These are phyloP conservation scores for Coelastrella sp. DNA, from an alignment of 139 green algal species.

Conservation along the genomic window DNA sequence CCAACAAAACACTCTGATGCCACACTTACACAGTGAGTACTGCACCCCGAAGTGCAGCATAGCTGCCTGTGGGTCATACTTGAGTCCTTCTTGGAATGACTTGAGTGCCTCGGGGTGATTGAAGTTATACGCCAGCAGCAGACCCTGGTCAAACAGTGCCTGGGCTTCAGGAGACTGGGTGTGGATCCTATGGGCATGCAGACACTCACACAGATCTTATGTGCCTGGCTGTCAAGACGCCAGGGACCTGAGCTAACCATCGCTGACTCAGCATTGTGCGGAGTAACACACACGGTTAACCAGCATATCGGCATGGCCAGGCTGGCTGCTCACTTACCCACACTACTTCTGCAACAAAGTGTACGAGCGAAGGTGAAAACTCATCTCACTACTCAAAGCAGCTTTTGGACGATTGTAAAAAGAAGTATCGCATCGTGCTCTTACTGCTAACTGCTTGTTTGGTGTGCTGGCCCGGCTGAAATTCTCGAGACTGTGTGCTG, in stretches of 20 bases:
- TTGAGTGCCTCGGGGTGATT: slow-evolving; percentile 58
- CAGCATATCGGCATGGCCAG: too few species aligned
- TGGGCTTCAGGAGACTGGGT: slow-evolving; percentile 28
- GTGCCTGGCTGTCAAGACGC: background rate
- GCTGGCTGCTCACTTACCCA: too few species aligned
- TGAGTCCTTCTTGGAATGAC: slow-evolving; percentile 46
- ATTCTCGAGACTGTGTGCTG: background rate
- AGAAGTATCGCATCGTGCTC: background rate
- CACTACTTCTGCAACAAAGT: too few species aligned
- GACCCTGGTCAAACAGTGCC: slow-evolving; percentile 55
- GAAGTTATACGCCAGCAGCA: slow-evolving; percentile 63
- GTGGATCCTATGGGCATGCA: background rate
- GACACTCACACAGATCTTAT: background rate
- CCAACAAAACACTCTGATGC: too few species aligned
- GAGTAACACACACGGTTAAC: too few species aligned
- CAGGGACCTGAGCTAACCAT: background rate
- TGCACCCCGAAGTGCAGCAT: slow-evolving; percentile 57
- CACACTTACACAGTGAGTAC: slow-evolving; percentile 51
- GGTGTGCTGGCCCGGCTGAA: background rate
- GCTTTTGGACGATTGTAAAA: too few species aligned
- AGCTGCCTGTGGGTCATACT: slow-evolving; percentile 45
- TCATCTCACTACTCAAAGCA: too few species aligned
- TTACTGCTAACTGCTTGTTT: background rate
- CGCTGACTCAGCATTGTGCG: too few species aligned
- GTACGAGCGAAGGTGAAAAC: too few species aligned